These are phyloP conservation scores for Clitopilus passeckerianus DNA, from an alignment of 768 basidiomycete species.

Conservation along the genomic window DNA sequence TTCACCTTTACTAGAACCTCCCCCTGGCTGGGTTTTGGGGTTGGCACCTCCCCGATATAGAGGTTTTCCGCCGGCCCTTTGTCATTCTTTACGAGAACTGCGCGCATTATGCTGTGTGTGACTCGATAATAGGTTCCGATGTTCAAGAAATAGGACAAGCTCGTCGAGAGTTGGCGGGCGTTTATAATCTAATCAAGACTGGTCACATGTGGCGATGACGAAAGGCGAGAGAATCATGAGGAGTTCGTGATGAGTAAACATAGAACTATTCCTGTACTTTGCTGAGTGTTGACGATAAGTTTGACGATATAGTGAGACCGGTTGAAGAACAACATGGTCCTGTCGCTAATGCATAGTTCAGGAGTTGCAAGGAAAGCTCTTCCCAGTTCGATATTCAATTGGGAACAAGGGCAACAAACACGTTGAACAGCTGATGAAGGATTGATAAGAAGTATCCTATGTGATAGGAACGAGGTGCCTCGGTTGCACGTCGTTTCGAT, in stretches of 20 bases:
- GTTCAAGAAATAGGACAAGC: background rate
- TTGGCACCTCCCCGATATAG: slow-evolving; percentile 67
- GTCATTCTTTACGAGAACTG: slow-evolving; percentile 71
- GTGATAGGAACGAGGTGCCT: background rate
- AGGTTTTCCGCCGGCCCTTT: slow-evolving; percentile 75
- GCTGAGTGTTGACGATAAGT: background rate
- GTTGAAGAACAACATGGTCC: background rate
- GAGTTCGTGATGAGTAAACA: background rate
- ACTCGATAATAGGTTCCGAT: slow-evolving; percentile 2
- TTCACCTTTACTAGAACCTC: slow-evolving; percentile 78
- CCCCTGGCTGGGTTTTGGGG: slow-evolving; percentile 49
- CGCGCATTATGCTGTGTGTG: slow-evolving; percentile 49
- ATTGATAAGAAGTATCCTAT: background rate
- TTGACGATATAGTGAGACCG: background rate
- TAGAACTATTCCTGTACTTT: background rate
- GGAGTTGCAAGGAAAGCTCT: too few relatives aligned
- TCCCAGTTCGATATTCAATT: too few relatives aligned
- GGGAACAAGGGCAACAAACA: background rate
- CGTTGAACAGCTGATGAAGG: background rate
- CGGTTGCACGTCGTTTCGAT: background rate
- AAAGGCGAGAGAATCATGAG: background rate
- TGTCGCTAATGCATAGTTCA: too few relatives aligned
- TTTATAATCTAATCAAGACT: background rate
- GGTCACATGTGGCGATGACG: background rate
- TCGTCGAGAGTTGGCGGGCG: background rate